Percentiles rank a stretch among this genome's conserved stretches.
Conservation (phyloP, 257 asterid species). For the Nicotiana otophora region DNA sequence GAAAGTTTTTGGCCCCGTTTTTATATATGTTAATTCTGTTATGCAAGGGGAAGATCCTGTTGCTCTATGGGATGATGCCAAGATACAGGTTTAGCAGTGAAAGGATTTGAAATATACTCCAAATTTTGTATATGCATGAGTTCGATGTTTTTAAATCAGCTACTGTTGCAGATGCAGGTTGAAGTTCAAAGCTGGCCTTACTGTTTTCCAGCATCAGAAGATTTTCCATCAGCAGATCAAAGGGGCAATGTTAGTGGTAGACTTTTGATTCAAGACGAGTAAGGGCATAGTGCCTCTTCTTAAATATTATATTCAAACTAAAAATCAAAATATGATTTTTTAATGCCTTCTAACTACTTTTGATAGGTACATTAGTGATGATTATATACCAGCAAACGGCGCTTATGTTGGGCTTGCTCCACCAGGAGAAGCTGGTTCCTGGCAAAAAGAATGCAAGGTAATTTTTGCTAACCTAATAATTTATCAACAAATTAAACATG, state of each 20-base stretch:
- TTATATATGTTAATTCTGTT: slow-evolving; percentile 55
- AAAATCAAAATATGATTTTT: not conserved
- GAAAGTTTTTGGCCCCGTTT: slow-evolving; percentile 83
- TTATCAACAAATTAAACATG: not conserved
- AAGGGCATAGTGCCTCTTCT: not conserved
- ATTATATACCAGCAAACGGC: slow-evolving; percentile 38
- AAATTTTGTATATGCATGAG: not conserved
- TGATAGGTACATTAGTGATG: slow-evolving; percentile 43
- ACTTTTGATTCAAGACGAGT: slow-evolving; percentile 60
- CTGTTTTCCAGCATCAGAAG: slow-evolving; percentile 62
- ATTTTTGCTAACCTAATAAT: slow-evolving; percentile 6
- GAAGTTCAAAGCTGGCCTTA: slow-evolving; percentile 76
- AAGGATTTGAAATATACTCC: not conserved
- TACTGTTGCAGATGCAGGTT: slow-evolving; percentile 31
- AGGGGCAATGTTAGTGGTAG: slow-evolving; percentile 53
- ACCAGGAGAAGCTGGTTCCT: slow-evolving; percentile 63
- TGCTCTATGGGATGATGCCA: slow-evolving; percentile 69
- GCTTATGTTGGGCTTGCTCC: slow-evolving; percentile 69
- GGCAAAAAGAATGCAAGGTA: slow-evolving; percentile 88
- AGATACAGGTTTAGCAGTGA: slow-evolving; percentile 39
- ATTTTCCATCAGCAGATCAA: slow-evolving; percentile 46
- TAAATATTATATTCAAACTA: not conserved
- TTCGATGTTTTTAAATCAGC: not conserved
- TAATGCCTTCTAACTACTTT: slow-evolving; percentile 4
- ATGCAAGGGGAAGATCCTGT: slow-evolving; percentile 35